Conservation (phyloP, 139 green algal genomes). For the Chlamydomonas applanata region DNA sequence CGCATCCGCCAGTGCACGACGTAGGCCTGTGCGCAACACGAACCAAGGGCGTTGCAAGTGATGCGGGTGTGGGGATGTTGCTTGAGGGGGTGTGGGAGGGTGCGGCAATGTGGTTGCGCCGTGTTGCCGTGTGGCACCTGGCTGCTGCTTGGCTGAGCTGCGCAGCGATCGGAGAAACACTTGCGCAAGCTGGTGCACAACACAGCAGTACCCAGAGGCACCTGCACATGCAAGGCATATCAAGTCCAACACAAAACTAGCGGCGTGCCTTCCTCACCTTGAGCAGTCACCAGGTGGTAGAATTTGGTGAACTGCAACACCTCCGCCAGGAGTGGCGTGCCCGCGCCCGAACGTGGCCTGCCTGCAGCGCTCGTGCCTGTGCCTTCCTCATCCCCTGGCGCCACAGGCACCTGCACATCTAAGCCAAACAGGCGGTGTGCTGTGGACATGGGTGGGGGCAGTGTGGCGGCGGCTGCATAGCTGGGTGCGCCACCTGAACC, state of each 20-base stretch:
- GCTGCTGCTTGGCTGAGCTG: too few species aligned
- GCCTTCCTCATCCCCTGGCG: background rate
- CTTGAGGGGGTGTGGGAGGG: too few species aligned
- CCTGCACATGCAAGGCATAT: too few species aligned
- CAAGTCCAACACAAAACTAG: background rate
- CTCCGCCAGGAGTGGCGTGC: slow-evolving; percentile 17
- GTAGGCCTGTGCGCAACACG: too few species aligned
- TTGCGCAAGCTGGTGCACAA: too few species aligned
- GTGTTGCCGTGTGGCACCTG: too few species aligned
- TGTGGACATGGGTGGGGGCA: slow-evolving; percentile 18
- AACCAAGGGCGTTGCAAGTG: too few species aligned
- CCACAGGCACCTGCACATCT: slow-evolving; percentile 52
- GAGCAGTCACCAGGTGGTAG: slow-evolving; percentile 65
- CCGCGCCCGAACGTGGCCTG: background rate
- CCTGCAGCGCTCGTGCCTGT: too few species aligned
- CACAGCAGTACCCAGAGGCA: too few species aligned
- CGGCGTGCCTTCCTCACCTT: slow-evolving; percentile 23
- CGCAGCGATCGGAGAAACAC: too few species aligned
- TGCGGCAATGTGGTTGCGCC: too few species aligned
- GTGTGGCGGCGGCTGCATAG: background rate
- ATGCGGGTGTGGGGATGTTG: too few species aligned
- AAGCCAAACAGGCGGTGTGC: slow-evolving; percentile 68
- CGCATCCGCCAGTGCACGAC: slow-evolving; percentile 31
- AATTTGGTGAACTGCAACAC: slow-evolving; percentile 72
- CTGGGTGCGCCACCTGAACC: background rate